phyloP scores from a whole-genome alignment of 306 rosid genomes.

The barrel medic (Medicago truncatula) region DNA sequence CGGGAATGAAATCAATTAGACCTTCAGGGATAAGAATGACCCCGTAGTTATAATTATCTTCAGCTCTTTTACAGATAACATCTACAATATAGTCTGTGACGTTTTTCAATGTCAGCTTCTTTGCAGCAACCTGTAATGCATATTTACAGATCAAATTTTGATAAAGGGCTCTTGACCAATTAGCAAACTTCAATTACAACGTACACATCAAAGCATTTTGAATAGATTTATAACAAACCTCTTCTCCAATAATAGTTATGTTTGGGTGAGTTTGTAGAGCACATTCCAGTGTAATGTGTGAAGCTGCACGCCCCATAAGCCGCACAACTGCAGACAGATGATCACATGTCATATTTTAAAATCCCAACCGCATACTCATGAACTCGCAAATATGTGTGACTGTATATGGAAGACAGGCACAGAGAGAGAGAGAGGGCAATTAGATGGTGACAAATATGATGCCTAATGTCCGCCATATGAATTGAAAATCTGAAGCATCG shows the following conservation, averaged over 20 bases:
- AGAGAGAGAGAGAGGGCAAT: neutral
- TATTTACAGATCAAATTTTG: constrained; percentile 38
- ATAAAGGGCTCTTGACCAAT: constrained; percentile 4
- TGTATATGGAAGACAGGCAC: no score
- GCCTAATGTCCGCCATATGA: constrained; percentile 6
- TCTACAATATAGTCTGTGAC: constrained; percentile 94
- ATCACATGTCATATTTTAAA: constrained; percentile 8
- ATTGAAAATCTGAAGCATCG: neutral
- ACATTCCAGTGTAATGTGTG: constrained; percentile 97
- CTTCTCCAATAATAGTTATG: constrained; percentile 94
- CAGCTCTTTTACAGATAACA: constrained; percentile 78
- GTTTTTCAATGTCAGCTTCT: constrained; percentile 92
- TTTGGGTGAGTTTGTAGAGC: constrained; percentile 99
- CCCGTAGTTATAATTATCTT: constrained; percentile 82
- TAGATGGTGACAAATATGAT: neutral
- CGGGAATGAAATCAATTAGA: constrained; percentile 97
- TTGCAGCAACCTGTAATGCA: constrained; percentile 84
- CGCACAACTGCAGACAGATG: constrained; percentile 82
- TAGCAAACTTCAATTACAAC: constrained; percentile 17
- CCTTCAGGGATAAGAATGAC: constrained; percentile 99
- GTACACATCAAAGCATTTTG: constrained; percentile 21
- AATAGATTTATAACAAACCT: constrained; percentile 57
- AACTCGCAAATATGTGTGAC: neutral
- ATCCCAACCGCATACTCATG: neutral
- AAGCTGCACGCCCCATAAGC: constrained; percentile 99